Base-by-base conservation (phyloP, 768 basidiomycete species). In the Lactarius evosmus region DNA sequence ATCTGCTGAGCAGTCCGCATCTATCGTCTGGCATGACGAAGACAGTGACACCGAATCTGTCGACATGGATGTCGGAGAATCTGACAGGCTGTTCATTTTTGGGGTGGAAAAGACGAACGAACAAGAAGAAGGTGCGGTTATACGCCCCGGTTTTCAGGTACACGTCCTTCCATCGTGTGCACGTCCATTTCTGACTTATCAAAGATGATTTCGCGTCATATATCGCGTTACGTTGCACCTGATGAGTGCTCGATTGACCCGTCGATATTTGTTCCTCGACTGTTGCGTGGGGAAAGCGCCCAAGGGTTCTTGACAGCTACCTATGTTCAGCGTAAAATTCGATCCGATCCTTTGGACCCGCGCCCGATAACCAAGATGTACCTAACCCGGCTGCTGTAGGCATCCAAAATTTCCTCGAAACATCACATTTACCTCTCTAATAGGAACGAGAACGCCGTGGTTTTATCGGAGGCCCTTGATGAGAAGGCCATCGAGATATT, bases 61-160 rank as follows among this genome's bases (percentile, higher is more conserved):
- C 8, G 78, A 77, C 1, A 72, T 79, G 7, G 79, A 77, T 0
- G 74, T 81, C 7, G 78, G 78, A 11, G 75, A 77, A 14, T 73
- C 70, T 2, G 82, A 82, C 38, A 75, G 84, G 9, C 70, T 86
- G 60, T 83, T 81, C 68, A 77, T 77, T 0, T 86, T 83, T 59
- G 79, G 81, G 51, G 84, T 86, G 0, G 71, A 76, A 0, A 83
- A 85, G 70, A 83, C 79, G 7, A 78, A 77, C 19, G 82, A 85
- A 53, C 80, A 84, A 65, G 82, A 83, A 58, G 85, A 85, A 67
- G 74, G 75, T 5, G 82, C 83, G 2, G 69, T 71, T 1, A 69
- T 73, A 8, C 75, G 75, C 17, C 72, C 74, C 4, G 83, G 84
- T 0, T 84, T 85, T 67, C 74, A 71, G 67, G 84, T 84, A 69